These are phyloP conservation scores for Solanum aculeatissimum DNA, from an alignment of 305 asterid genomes.

Conservation along the genomic window DNA sequence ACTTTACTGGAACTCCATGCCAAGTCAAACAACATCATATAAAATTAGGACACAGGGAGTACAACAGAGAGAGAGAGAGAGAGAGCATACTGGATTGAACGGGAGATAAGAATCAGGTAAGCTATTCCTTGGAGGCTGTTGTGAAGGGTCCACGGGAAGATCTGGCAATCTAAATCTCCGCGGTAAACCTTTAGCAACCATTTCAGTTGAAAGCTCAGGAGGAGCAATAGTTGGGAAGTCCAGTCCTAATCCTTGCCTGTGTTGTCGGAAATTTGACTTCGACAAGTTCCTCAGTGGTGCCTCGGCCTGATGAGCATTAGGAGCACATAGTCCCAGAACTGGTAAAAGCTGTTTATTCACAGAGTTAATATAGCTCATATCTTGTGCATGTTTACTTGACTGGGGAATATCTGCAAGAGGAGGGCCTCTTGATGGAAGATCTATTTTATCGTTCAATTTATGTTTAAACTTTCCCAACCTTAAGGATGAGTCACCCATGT, in stretches of 20 bases:
- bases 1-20: neutral
- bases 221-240: slow-evolving; percentile 15
- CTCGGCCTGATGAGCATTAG: slow-evolving; percentile 67
- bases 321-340: slow-evolving; percentile 83
- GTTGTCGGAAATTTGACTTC: slow-evolving; percentile 12
- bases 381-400: slow-evolving; percentile 26
- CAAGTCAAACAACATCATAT: neutral
- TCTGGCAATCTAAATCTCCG: slow-evolving; percentile 15
- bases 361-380: slow-evolving; percentile 23
- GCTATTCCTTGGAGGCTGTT: slow-evolving; percentile 11
- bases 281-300: slow-evolving; percentile 14
- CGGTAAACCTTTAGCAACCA: slow-evolving; percentile 5
- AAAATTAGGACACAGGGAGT: neutral
- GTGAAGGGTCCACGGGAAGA: slow-evolving; percentile 13
- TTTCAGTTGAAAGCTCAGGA: slow-evolving; percentile 11
- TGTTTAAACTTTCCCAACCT: slow-evolving; percentile 39
- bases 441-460: slow-evolving; percentile 12
- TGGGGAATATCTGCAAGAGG: slow-evolving; percentile 4
- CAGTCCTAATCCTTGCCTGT: slow-evolving; percentile 9
- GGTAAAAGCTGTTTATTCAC: slow-evolving; percentile 38
- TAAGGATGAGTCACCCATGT: slow-evolving; percentile 15
- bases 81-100: slow-evolving; percentile 20
- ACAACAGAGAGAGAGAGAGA: slow-evolving; percentile 8
- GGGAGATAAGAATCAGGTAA: slow-evolving; percentile 16
- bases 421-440: slow-evolving; percentile 3